Evolutionary conservation across 768 basidiomycete genomes (phyloP).

Genomic region (Pleurotus djamor): DNA sequence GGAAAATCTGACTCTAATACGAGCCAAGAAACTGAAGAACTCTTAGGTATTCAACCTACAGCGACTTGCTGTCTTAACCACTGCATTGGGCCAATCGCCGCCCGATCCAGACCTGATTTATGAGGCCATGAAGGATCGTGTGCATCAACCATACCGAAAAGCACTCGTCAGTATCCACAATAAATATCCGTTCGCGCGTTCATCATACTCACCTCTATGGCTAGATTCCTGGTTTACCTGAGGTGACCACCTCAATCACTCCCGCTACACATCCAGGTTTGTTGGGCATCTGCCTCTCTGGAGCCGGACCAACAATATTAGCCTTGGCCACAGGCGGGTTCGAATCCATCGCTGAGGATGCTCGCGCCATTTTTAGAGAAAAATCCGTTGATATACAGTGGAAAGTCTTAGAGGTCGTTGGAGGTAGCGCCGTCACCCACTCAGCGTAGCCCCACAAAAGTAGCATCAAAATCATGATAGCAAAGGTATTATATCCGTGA

Average conservation of each 20-base stretch:
- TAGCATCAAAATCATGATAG: neutral
- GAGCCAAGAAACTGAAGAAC: constrained; percentile 3
- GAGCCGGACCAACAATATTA: constrained; percentile 96
- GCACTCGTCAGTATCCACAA: constrained; percentile 54
- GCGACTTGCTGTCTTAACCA: constrained; percentile 92
- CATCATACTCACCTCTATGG: neutral
- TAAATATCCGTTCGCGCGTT: too few species aligned
- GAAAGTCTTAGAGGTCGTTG: constrained; percentile 74
- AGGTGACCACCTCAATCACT: constrained; percentile 87
- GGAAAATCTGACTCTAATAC: neutral
- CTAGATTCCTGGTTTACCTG: constrained; percentile 94
- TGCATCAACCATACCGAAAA: constrained; percentile 97
- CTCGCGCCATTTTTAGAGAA: constrained; percentile 66
- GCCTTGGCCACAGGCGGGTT: constrained; percentile 88
- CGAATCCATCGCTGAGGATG: constrained; percentile 82
- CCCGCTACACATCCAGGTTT: constrained; percentile 91
- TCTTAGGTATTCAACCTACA: constrained; percentile 95
- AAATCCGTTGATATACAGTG: constrained; percentile 85
- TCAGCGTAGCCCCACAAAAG: neutral
- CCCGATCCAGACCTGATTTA: constrained; percentile 97
- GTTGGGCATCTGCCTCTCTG: constrained; percentile 95
- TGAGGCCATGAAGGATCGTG: constrained; percentile 98
- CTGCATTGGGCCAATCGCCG: constrained; percentile 85
- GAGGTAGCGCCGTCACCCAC: constrained; percentile 34
- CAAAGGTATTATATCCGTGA: neutral